Conservation (phyloP, 768 basidiomycete genomes). For the Filobasidium floriforme region DNA sequence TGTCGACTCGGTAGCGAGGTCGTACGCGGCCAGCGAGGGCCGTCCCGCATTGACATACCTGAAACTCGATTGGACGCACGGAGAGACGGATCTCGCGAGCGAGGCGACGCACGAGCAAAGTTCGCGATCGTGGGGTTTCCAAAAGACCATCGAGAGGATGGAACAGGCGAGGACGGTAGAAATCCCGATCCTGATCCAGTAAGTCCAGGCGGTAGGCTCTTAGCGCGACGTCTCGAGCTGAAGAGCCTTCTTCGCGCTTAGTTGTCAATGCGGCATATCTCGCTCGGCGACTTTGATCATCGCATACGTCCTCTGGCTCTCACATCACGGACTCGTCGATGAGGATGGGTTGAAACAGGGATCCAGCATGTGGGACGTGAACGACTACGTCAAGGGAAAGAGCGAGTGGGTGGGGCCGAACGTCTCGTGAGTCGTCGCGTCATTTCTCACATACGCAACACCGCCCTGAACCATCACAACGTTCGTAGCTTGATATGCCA, state of each 20-base stretch:
- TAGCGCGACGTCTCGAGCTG: neutral
- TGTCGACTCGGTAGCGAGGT: neutral
- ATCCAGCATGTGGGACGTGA: constrained; percentile 41
- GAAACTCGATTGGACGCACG: constrained; percentile 42
- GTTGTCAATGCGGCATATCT: constrained; percentile 45
- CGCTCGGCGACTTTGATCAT: constrained; percentile 41
- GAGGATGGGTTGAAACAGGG: constrained; percentile 26
- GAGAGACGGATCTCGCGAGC: constrained; percentile 35
- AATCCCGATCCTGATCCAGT: constrained; percentile 43
- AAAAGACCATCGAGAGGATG: constrained; percentile 36
- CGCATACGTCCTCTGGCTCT: constrained; percentile 42
- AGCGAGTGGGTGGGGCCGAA: constrained; percentile 40
- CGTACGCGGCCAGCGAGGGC: constrained; percentile 10
- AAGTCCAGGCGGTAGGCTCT: neutral
- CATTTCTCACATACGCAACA: neutral
- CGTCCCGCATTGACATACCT: constrained; percentile 34
- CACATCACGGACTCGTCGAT: constrained; percentile 30
- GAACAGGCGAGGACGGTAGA: constrained; percentile 29
- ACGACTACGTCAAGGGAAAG: constrained; percentile 41
- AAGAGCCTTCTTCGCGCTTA: constrained; percentile 5
- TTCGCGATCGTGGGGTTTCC: constrained; percentile 28
- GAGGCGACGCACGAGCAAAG: neutral
- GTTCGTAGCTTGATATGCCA: neutral
- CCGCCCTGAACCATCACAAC: neutral
- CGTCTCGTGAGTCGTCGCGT: constrained; percentile 35